Evolutionary conservation across 163 green algal genomes (phyloP).

Genomic region (Picocystis sp.): DNA sequence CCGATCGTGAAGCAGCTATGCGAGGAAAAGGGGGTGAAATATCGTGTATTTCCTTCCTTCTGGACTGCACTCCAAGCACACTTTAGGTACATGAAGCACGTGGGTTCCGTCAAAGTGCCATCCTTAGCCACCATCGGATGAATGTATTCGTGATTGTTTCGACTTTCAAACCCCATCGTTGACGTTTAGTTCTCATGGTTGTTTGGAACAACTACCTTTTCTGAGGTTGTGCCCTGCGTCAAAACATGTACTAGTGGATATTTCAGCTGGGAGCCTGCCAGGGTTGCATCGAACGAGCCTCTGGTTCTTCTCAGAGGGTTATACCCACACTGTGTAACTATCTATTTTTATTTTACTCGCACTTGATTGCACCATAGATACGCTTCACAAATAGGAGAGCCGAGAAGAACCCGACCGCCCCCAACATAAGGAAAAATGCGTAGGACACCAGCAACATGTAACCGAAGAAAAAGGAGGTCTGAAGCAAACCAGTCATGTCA

Average conservation of each 20-base stretch:
- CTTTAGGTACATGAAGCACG: constrained; percentile 33
- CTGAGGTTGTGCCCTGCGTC: too few relatives aligned
- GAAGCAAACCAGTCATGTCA: constrained; percentile 9
- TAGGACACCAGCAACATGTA: constrained; percentile 11
- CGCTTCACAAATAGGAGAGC: constrained; percentile 9
- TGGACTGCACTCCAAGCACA: constrained; percentile 28
- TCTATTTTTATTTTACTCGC: constrained; percentile 1
- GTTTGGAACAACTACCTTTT: too few relatives aligned
- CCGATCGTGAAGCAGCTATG: constrained; percentile 36
- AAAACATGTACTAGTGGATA: too few relatives aligned
- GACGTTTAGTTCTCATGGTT: too few relatives aligned
- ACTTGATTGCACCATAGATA: constrained; percentile 11
- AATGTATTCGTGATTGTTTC: neutral
- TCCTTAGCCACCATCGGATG: constrained; percentile 28
- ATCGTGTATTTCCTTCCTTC: constrained; percentile 41
- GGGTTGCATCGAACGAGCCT: too few relatives aligned
- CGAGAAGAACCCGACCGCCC: constrained; percentile 6
- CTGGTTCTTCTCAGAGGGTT: too few relatives aligned
- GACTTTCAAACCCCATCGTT: too few relatives aligned
- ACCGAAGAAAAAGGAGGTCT: constrained; percentile 13
- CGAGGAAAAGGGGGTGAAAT: constrained; percentile 36
- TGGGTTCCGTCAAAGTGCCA: constrained; percentile 20
- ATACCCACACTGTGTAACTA: too few relatives aligned
- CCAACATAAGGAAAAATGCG: constrained; percentile 13
- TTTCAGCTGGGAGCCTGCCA: too few relatives aligned